phyloP scores from a whole-genome alignment of 352 stramenopile genomes.

The Elongisporangium undulatum region DNA sequence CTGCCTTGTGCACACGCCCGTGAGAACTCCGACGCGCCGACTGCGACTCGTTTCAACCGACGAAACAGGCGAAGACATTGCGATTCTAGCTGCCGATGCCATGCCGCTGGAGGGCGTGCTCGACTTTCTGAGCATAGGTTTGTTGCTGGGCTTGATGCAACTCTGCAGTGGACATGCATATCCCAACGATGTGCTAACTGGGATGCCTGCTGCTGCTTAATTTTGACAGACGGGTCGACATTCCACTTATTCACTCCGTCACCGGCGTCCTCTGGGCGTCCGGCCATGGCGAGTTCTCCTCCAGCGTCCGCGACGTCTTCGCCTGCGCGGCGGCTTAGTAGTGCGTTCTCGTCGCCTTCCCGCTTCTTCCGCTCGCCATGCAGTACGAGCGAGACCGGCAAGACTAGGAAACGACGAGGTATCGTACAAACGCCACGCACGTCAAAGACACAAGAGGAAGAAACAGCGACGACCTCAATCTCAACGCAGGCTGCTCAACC shows the following conservation, averaged over 20 bases:
- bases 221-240: slow-evolving; percentile 14
- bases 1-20: background rate
- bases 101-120: slow-evolving; percentile 40
- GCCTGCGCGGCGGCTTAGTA: slow-evolving; percentile 18
- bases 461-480: background rate
- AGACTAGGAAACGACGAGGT: background rate
- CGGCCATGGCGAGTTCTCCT: background rate
- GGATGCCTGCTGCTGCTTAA: slow-evolving; percentile 3
- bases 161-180: background rate
- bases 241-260: slow-evolving; percentile 60
- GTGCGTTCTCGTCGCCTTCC: slow-evolving; percentile 46
- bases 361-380: slow-evolving; percentile 69
- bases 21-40: background rate
- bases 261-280: slow-evolving; percentile 18
- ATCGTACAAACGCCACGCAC: background rate
- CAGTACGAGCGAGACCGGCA: background rate
- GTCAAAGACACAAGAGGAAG: background rate
- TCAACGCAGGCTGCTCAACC: background rate
- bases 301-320: slow-evolving; percentile 15
- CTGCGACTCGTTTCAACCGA: background rate
- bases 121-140: slow-evolving; percentile 50
- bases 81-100: slow-evolving; percentile 12
- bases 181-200: background rate
- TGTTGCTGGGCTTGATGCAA: background rate
- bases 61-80: background rate